These are phyloP conservation scores for Cyberlindnera subsufficiens DNA, from an alignment of 805 yeast genomes.

Conservation along the genomic window DNA sequence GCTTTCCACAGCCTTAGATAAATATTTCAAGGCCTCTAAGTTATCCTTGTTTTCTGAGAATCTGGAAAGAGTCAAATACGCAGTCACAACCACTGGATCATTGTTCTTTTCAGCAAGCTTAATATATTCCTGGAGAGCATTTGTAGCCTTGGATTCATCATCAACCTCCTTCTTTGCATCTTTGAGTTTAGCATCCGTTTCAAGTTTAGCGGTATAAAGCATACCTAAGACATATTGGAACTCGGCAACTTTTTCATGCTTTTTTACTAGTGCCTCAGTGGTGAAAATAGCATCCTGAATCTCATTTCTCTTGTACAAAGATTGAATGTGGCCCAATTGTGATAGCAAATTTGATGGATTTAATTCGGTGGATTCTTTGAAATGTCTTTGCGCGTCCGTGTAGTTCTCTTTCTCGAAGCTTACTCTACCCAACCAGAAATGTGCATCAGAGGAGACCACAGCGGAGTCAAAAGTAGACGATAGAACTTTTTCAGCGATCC, in stretches of 20 bases:
- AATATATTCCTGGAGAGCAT: slow-evolving; percentile 64
- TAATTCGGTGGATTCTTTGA: slow-evolving; percentile 62
- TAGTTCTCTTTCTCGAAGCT: slow-evolving; percentile 54
- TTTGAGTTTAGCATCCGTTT: not conserved
- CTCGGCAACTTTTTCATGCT: slow-evolving; percentile 65
- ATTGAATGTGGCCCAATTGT: slow-evolving; percentile 78
- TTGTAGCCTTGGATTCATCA: slow-evolving; percentile 44
- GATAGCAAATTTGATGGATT: slow-evolving; percentile 65
- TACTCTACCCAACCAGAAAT: slow-evolving; percentile 84
- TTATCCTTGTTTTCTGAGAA: slow-evolving; percentile 64
- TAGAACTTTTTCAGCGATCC: slow-evolving; percentile 47
- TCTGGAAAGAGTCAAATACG: slow-evolving; percentile 62
- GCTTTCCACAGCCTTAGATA: slow-evolving; percentile 56
- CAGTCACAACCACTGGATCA: slow-evolving; percentile 58
- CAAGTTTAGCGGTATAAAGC: slow-evolving; percentile 42
- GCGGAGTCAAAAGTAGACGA: slow-evolving; percentile 32
- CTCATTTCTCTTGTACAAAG: slow-evolving; percentile 69
- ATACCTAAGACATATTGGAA: slow-evolving; percentile 72
- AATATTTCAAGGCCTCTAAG: slow-evolving; percentile 58
- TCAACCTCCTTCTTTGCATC: slow-evolving; percentile 3
- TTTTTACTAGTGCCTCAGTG: slow-evolving; percentile 66
- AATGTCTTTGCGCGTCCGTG: slow-evolving; percentile 64
- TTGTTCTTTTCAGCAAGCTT: slow-evolving; percentile 50
- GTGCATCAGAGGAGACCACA: slow-evolving; percentile 50
- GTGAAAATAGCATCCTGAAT: slow-evolving; percentile 81